Evolutionary conservation across 2,329 filamentous ascomycete genomes (phyloP).

Genomic region (Penicillium sp.): DNA sequence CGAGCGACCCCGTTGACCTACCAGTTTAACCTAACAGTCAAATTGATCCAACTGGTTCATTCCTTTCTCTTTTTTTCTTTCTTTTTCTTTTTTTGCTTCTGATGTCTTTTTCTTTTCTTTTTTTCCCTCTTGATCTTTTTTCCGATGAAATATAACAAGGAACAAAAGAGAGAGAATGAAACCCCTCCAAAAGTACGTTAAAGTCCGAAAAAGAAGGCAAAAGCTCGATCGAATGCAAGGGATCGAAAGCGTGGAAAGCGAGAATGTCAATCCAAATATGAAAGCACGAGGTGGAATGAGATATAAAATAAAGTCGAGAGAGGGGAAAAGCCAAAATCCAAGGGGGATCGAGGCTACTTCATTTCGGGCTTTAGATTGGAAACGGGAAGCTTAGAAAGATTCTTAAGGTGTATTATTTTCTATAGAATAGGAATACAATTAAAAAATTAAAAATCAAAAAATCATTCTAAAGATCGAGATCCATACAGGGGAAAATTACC

Average conservation of each 20-base stretch:
- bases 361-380: slow-evolving; percentile 23
- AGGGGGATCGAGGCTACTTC: slow-evolving; percentile 26
- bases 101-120: neutral
- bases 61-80: neutral
- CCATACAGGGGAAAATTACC: slow-evolving; percentile 9
- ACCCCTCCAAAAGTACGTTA: slow-evolving; percentile 3
- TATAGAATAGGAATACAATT: neutral
- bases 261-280: slow-evolving; percentile 27
- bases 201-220: slow-evolving; percentile 2
- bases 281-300: slow-evolving; percentile 16
- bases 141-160: neutral
- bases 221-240: slow-evolving; percentile 28
- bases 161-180: neutral
- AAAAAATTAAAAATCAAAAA: neutral
- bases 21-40: neutral
- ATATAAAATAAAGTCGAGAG: slow-evolving; percentile 11
- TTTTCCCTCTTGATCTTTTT: neutral
- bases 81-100: neutral
- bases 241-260: slow-evolving; percentile 32
- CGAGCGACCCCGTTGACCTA: slow-evolving; percentile 9
- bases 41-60: neutral
- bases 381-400: slow-evolving; percentile 17
- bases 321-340: slow-evolving; percentile 12
- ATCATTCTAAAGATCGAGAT: slow-evolving; percentile 9
- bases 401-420: neutral